phyloP scores from a whole-genome alignment of 2,329 filamentous ascomycete genomes.

The Huntiella moniliformis region DNA sequence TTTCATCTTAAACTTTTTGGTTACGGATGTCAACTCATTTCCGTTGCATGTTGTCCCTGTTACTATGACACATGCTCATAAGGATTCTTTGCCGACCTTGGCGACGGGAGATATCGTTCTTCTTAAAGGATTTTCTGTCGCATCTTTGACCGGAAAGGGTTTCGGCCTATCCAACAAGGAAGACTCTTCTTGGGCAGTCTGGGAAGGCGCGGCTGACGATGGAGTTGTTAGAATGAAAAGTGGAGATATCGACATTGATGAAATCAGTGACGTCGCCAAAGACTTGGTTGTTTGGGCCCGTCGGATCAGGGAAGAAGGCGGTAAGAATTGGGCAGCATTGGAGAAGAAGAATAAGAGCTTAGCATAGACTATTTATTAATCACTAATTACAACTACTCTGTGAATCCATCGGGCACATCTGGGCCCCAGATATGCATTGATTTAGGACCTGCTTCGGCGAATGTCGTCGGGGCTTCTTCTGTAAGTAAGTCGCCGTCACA shows the following conservation, averaged over 20 bases:
- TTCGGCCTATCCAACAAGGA: constrained; percentile 38
- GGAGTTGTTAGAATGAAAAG: constrained; percentile 35
- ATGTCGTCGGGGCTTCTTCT: constrained; percentile 30
- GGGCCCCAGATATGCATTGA: constrained; percentile 28
- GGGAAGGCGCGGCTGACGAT: constrained; percentile 21
- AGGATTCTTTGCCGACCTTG: constrained; percentile 35
- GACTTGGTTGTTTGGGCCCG: constrained; percentile 4
- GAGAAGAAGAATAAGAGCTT: constrained; percentile 9
- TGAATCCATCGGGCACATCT: background rate
- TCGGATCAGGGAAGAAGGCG: background rate
- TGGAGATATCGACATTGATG: constrained; percentile 37
- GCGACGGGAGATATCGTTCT: constrained; percentile 38
- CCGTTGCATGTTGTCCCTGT: constrained; percentile 33
- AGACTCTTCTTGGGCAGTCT: constrained; percentile 42
- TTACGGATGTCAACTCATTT: constrained; percentile 36
- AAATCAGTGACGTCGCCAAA: constrained; percentile 22
- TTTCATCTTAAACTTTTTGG: constrained; percentile 38
- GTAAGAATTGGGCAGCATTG: constrained; percentile 8
- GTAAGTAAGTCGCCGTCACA: constrained; percentile 49
- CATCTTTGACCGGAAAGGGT: constrained; percentile 32
- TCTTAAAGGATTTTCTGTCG: constrained; percentile 35
- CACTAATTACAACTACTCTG: too few species aligned
- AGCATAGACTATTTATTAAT: background rate
- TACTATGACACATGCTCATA: constrained; percentile 39
- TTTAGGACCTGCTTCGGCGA: constrained; percentile 22